Conservation (phyloP, 139 green algal genomes). For the Nannochloris sp. region DNA sequence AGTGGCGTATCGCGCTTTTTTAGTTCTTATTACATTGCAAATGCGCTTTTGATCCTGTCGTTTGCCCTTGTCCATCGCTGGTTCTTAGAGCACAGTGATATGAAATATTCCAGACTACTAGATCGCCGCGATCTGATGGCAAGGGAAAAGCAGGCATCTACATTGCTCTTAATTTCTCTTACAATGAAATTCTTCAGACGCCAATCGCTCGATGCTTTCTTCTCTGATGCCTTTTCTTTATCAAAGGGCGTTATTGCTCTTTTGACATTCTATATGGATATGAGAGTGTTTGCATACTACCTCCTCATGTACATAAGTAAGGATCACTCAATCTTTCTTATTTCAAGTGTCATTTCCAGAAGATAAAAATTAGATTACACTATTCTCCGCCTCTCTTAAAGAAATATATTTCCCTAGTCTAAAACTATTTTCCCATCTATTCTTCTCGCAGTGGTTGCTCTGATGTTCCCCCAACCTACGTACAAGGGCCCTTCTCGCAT, state of each 20-base stretch:
- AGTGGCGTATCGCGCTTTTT: slow-evolving; percentile 11
- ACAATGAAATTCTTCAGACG: slow-evolving; percentile 14
- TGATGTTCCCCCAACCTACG: slow-evolving; percentile 31
- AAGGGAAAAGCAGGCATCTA: slow-evolving; percentile 15
- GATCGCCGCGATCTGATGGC: neutral
- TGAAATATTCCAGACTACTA: neutral
- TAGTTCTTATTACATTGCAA: slow-evolving; percentile 10
- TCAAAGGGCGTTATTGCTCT: slow-evolving; percentile 12
- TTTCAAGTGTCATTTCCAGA: neutral
- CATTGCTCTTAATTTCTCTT: slow-evolving; percentile 1
- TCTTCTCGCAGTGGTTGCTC: slow-evolving; percentile 13
- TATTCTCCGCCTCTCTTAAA: neutral
- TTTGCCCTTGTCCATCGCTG: slow-evolving; percentile 1
- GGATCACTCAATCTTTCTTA: neutral
- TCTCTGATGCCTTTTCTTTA: slow-evolving; percentile 19
- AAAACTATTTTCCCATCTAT: neutral
- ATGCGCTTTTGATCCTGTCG: neutral
- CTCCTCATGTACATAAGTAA: slow-evolving; percentile 1
- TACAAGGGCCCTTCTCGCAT: slow-evolving; percentile 24
- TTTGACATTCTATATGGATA: slow-evolving; percentile 26
- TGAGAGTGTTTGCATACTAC: slow-evolving; percentile 19
- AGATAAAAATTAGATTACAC: neutral
- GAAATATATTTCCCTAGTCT: no score
- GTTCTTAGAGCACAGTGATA: neutral
- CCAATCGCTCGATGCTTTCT: slow-evolving; percentile 14